phyloP scores from a whole-genome alignment of 2,329 filamentous ascomycete species.

The Biscogniauxia mediterranea region DNA sequence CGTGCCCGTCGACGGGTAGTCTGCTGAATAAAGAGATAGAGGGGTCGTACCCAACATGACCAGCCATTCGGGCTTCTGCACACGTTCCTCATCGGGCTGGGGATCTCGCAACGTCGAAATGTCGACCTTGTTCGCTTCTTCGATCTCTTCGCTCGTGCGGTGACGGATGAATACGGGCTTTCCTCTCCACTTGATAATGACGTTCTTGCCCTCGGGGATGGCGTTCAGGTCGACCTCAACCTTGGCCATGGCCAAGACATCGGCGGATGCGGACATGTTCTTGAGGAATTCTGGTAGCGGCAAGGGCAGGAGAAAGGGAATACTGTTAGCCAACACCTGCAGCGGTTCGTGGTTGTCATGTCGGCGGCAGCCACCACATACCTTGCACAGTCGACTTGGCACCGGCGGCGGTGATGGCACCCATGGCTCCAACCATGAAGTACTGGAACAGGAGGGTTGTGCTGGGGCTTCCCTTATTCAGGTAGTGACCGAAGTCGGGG shows the following conservation, averaged over 20 bases:
- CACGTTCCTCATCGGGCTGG: constrained; percentile 85
- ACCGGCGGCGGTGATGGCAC: constrained; percentile 85
- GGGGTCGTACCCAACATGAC: constrained; percentile 82
- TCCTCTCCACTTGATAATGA: constrained; percentile 99
- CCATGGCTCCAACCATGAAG: constrained; percentile 98
- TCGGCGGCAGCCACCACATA: constrained; percentile 55
- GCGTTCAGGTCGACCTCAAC: constrained; percentile 91
- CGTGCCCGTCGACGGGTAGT: neutral
- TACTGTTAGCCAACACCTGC: neutral
- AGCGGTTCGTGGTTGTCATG: neutral
- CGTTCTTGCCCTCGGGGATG: constrained; percentile 99
- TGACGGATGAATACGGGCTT: constrained; percentile 99
- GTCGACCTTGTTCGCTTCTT: constrained; percentile 87
- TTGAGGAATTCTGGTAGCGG: constrained; percentile 82
- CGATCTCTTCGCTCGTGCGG: constrained; percentile 89
- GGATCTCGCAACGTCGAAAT: constrained; percentile 85
- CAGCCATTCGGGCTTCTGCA: constrained; percentile 98
- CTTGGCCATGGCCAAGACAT: constrained; percentile 98
- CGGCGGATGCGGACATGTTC: constrained; percentile 99
- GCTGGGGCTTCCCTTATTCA: constrained; percentile 64
- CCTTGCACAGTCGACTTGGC: constrained; percentile 98
- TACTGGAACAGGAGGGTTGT: constrained; percentile 89
- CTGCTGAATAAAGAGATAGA: constrained; percentile 1
- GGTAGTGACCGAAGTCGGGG: constrained; percentile 87
- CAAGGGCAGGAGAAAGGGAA: neutral